Percentiles rank a stretch among this genome's conserved stretches.
Conservation (phyloP, 1,139 yeast species). For the Saccharomycopsis hybrid region DNA sequence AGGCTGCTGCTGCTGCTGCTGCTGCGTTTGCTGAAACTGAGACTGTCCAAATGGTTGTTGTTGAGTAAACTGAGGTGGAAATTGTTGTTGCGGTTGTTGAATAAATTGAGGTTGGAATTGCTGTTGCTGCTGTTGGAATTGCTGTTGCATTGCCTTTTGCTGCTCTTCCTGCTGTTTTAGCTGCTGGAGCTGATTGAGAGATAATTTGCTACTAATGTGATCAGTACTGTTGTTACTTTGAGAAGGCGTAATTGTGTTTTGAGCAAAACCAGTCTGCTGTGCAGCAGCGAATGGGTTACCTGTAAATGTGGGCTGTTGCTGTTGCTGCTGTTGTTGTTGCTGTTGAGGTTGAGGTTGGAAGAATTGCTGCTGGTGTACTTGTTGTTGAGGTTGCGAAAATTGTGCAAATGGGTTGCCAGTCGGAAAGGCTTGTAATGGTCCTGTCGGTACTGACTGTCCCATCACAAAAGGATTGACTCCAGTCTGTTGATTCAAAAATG, state of each 20-base stretch:
- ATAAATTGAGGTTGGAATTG: conserved; percentile 9
- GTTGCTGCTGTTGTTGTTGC: too few relatives aligned
- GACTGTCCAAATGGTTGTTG: conserved; percentile 4
- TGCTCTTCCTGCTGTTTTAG: conserved; percentile 16
- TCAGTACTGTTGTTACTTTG: neutral
- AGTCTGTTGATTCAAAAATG: neutral
- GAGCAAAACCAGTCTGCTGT: neutral
- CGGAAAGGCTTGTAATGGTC: conserved; percentile 2
- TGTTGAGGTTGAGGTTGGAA: too few relatives aligned
- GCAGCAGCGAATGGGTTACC: conserved; percentile 5
- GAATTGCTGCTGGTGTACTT: too few relatives aligned
- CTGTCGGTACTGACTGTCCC: neutral
- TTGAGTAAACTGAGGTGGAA: too few relatives aligned
- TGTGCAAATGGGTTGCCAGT: conserved; percentile 20
- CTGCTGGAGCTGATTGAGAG: conserved; percentile 17
- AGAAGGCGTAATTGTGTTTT: too few relatives aligned
- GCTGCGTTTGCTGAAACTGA: conserved; percentile 7
- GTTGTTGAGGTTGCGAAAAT: too few relatives aligned
- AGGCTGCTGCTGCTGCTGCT: conserved; percentile 13
- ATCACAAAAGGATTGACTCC: conserved; percentile 8
- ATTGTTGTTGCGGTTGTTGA: conserved; percentile 7
- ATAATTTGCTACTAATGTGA: conserved; percentile 6
- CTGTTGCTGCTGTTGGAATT: conserved; percentile 3
- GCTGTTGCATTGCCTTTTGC: conserved; percentile 9
- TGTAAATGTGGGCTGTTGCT: too few relatives aligned